These are phyloP conservation scores for Phaeotremella fagi DNA, from an alignment of 768 basidiomycete genomes.

Conservation along the genomic window DNA sequence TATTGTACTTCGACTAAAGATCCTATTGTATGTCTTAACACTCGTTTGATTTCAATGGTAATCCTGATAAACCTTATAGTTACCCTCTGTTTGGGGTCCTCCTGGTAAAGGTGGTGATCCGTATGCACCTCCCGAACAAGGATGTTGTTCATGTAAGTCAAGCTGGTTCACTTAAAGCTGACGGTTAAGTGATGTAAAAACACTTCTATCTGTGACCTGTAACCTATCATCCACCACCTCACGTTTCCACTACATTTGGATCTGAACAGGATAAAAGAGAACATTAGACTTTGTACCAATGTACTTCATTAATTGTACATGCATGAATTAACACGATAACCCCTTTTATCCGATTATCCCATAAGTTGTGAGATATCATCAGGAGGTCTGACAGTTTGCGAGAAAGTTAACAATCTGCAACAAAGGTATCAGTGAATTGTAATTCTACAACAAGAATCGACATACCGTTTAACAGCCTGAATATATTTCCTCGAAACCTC, in stretches of 20 bases:
- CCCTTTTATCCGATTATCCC: conserved; percentile 56
- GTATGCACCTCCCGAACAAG: conserved; percentile 67
- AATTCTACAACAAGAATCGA: neutral
- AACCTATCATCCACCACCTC: no score
- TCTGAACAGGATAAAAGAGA: no score
- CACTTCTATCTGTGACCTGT: no score
- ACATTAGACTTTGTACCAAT: no score
- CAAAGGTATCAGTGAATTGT: neutral
- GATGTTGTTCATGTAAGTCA: conserved; percentile 45
- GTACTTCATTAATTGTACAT: no score
- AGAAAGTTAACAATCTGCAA: conserved; percentile 80
- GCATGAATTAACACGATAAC: no score
- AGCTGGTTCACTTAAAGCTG: neutral
- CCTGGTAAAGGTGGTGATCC: conserved; percentile 90
- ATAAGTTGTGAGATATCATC: conserved; percentile 71
- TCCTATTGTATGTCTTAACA: conserved; percentile 41
- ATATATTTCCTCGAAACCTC: conserved; percentile 99
- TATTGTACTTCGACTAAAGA: conserved; percentile 93
- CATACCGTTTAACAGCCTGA: conserved; percentile 85
- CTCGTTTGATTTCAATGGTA: neutral
- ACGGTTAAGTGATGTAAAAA: no score
- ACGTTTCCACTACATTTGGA: neutral
- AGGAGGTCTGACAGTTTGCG: conserved; percentile 93
- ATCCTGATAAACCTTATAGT: conserved; percentile 51
- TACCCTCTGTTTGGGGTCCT: conserved; percentile 95